Evolutionary conservation across 2,329 filamentous ascomycete genomes (phyloP).

Genomic region (Ophiocordyceps camponoti-leonardi): DNA sequence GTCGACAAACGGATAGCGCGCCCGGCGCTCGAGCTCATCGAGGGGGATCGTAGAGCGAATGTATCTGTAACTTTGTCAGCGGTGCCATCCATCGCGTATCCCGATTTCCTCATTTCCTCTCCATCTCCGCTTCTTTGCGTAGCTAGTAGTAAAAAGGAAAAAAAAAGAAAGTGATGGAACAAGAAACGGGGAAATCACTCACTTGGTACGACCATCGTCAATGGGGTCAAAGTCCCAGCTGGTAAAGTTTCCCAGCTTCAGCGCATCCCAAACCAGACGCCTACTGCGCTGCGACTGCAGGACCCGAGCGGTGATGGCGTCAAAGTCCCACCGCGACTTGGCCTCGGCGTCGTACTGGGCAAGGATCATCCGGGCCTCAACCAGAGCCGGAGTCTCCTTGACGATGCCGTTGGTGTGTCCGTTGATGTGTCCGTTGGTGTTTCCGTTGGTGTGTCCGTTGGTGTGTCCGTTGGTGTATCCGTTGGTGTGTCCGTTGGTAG

Average conservation of each 20-base stretch:
- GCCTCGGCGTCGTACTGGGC: conserved; percentile 60
- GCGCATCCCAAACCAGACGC: conserved; percentile 60
- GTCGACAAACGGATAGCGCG: conserved; percentile 53
- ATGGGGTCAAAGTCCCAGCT: conserved; percentile 75
- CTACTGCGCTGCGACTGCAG: conserved; percentile 63
- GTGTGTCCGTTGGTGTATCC: too few relatives aligned
- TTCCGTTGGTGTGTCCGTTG: too few relatives aligned
- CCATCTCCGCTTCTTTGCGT: too few relatives aligned
- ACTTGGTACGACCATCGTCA: conserved; percentile 51
- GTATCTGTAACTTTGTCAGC: conserved; percentile 33
- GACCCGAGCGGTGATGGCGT: conserved; percentile 57
- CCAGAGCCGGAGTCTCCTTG: conserved; percentile 25
- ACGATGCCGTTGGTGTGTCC: too few relatives aligned
- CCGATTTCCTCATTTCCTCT: neutral
- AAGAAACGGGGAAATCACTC: conserved; percentile 16
- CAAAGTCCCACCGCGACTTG: conserved; percentile 62
- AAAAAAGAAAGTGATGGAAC: too few relatives aligned
- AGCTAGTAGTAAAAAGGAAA: neutral
- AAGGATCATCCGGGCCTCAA: conserved; percentile 31
- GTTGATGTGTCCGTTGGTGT: too few relatives aligned
- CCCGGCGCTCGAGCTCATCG: conserved; percentile 62
- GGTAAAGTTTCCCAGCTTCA: conserved; percentile 59
- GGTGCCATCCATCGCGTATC: neutral
- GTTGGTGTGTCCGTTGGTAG: too few relatives aligned
- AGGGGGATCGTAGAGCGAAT: conserved; percentile 72